phyloP scores from a whole-genome alignment of 1,139 yeast species.

The Pneumocystis canis region DNA sequence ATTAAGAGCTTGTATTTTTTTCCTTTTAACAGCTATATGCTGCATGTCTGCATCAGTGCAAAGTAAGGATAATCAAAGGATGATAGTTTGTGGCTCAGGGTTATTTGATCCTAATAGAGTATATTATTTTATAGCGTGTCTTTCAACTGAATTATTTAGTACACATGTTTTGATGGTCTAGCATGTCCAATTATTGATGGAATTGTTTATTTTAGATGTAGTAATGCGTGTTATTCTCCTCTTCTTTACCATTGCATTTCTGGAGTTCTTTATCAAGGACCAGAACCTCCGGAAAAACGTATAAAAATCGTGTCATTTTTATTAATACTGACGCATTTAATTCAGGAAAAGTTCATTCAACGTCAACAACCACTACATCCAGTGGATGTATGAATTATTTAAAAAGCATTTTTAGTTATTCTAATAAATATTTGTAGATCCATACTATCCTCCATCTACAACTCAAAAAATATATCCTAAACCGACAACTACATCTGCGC shows the following conservation, averaged over 20 bases:
- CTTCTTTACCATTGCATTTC: conserved; percentile 1
- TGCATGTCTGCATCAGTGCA: neutral
- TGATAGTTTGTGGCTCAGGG: neutral
- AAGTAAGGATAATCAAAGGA: neutral
- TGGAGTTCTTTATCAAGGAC: conserved; percentile 1
- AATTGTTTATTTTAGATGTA: neutral
- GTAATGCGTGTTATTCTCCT: conserved; percentile 6
- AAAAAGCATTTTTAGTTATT: too few relatives aligned
- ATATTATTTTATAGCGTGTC: neutral
- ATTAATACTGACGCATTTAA: neutral
- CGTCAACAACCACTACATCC: too few relatives aligned
- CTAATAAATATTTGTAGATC: too few relatives aligned
- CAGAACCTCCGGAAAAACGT: neutral
- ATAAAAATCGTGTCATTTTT: too few relatives aligned
- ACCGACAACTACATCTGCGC: neutral
- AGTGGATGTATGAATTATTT: too few relatives aligned
- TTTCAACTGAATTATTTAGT: neutral
- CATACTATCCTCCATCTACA: neutral
- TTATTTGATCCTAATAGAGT: neutral
- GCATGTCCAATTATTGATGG: conserved; percentile 7
- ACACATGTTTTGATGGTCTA: conserved; percentile 5
- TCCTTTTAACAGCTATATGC: neutral
- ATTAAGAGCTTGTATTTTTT: neutral
- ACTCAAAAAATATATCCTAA: neutral
- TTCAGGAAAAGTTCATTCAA: too few relatives aligned